phyloP scores from a whole-genome alignment of 2,329 filamentous ascomycete species.

The Aspergillus pseudoviridinutans region DNA sequence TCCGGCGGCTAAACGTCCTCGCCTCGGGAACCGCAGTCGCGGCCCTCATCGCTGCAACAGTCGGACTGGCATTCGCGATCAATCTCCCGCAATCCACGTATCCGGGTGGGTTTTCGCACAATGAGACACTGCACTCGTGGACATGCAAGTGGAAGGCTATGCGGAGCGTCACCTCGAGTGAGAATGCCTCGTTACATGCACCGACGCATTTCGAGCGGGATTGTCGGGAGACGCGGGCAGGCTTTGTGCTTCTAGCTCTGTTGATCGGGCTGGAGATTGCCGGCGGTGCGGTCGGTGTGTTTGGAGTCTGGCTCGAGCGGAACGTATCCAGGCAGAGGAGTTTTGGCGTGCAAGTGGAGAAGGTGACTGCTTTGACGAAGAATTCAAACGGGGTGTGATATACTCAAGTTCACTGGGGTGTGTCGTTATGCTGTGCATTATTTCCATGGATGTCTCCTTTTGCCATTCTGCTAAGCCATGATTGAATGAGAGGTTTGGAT shows the following conservation, averaged over 20 bases:
- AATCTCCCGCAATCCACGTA: slow-evolving; percentile 29
- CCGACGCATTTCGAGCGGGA: slow-evolving; percentile 37
- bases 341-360: slow-evolving; percentile 23
- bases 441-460: neutral
- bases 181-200: slow-evolving; percentile 15
- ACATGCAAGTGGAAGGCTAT: slow-evolving; percentile 38
- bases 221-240: slow-evolving; percentile 35
- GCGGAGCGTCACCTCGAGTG: slow-evolving; percentile 7
- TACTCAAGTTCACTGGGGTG: neutral
- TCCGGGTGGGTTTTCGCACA: slow-evolving; percentile 25
- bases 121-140: slow-evolving; percentile 40
- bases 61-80: slow-evolving; percentile 30
- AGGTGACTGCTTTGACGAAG: slow-evolving; percentile 24
- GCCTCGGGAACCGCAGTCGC: slow-evolving; percentile 30
- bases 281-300: slow-evolving; percentile 28
- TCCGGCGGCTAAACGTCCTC: slow-evolving; percentile 30
- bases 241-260: slow-evolving; percentile 33
- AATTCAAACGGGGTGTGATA: slow-evolving; percentile 14
- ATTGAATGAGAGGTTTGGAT: neutral
- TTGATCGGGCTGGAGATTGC: slow-evolving; percentile 33
- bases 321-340: slow-evolving; percentile 26
- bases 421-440: slow-evolving; percentile 2
- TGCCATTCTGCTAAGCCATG: neutral
- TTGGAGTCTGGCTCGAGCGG: slow-evolving; percentile 29
- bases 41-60: slow-evolving; percentile 34